phyloP scores from a whole-genome alignment of 2,329 filamentous ascomycete genomes.

The Talaromyces sp. region DNA sequence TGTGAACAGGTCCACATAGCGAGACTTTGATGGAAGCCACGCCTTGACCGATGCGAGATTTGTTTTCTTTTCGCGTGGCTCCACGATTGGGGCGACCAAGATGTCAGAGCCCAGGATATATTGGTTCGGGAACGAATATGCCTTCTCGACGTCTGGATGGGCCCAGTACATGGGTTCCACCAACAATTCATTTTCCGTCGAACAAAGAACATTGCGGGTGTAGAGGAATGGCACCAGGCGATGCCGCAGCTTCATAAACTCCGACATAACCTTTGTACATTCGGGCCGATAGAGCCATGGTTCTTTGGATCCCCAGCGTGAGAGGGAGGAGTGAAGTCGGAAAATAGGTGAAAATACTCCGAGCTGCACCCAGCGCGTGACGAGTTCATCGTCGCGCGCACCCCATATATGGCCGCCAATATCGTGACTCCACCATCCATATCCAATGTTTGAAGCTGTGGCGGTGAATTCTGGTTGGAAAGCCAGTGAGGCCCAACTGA shows the following conservation, averaged over 20 bases:
- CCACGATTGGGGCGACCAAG: conserved; percentile 54
- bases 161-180: conserved; percentile 61
- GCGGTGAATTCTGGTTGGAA: conserved; percentile 65
- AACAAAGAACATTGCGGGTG: conserved; percentile 52
- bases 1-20: conserved; percentile 55
- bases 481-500: conserved; percentile 55
- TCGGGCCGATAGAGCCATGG: conserved; percentile 53
- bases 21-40: conserved; percentile 54
- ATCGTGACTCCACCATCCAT: conserved; percentile 65
- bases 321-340: conserved; percentile 56
- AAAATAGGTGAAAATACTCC: conserved; percentile 59
- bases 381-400: conserved; percentile 53
- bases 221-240: conserved; percentile 57
- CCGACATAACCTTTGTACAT: conserved; percentile 44
- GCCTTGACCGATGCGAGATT: conserved; percentile 47
- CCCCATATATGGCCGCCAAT: conserved; percentile 61
- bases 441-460: conserved; percentile 62
- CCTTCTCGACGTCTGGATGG: conserved; percentile 48
- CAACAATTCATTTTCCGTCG: conserved; percentile 45
- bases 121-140: conserved; percentile 54
- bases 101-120: conserved; percentile 56
- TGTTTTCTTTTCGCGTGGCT: conserved; percentile 47
- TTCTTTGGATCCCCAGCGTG: conserved; percentile 56
- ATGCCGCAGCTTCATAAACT: conserved; percentile 53
- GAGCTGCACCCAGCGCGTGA: conserved; percentile 57